Conservation (phyloP, 768 basidiomycete genomes). For the Lentinula sp. region DNA sequence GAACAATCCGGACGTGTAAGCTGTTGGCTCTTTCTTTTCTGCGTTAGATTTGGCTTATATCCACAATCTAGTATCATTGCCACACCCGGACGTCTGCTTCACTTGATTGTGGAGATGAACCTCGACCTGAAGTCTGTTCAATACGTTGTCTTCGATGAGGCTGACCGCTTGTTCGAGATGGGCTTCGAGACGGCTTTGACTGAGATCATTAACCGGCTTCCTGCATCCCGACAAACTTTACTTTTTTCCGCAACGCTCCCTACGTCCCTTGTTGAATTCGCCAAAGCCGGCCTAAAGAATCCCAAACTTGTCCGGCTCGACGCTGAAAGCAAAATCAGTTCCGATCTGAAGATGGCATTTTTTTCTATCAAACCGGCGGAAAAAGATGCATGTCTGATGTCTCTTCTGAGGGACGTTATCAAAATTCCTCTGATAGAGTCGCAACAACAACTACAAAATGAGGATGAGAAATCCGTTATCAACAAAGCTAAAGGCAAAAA, state of each 20-base stretch:
- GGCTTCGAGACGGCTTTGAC: conserved; percentile 90
- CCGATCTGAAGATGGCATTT: conserved; percentile 92
- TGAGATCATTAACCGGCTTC: conserved; percentile 88
- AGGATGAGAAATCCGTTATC: conserved; percentile 25
- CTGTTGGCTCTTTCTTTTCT: conserved; percentile 11
- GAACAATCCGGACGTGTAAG: conserved; percentile 92
- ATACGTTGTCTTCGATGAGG: conserved; percentile 95
- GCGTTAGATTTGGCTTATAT: conserved; percentile 9
- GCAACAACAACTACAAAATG: conserved; percentile 21
- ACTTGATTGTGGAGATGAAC: conserved; percentile 95
- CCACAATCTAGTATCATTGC: conserved; percentile 76
- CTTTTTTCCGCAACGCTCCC: conserved; percentile 97
- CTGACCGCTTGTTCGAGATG: conserved; percentile 97
- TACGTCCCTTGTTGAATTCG: conserved; percentile 93
- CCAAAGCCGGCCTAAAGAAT: conserved; percentile 92
- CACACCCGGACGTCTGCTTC: conserved; percentile 95
- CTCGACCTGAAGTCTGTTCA: conserved; percentile 82
- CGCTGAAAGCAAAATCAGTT: conserved; percentile 91
- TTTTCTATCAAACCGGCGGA: conserved; percentile 88
- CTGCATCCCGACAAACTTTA: conserved; percentile 81
- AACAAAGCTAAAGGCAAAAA: conserved; percentile 47
- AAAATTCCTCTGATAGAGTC: conserved; percentile 58
- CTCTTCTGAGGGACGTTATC: conserved; percentile 83
- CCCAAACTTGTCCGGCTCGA: conserved; percentile 96
- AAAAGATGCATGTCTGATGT: conserved; percentile 87